A percentile compares a stretch with the other conserved stretches of the same genome.
phyloP scores from a whole-genome alignment of 352 stramenopile genomes.

The Globisporangium carolinianum region DNA sequence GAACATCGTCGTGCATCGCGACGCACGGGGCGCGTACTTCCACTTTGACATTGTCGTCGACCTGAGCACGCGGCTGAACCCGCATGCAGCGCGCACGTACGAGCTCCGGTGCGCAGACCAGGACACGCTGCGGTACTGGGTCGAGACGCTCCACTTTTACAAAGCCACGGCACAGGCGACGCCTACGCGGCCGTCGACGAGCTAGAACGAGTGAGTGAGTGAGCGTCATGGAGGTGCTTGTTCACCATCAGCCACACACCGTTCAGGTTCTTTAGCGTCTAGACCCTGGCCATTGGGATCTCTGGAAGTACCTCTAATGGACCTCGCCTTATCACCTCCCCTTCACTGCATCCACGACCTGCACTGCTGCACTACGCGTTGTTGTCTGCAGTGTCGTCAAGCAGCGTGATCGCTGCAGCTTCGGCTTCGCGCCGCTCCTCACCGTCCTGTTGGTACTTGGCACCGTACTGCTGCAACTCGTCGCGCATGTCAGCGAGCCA shows the following conservation, averaged over 20 bases:
- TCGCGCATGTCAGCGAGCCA: slow-evolving; percentile 60
- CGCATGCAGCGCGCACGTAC: slow-evolving; percentile 54
- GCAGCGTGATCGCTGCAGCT: slow-evolving; percentile 12
- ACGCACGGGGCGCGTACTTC: slow-evolving; percentile 31
- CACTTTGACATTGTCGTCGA: slow-evolving; percentile 69
- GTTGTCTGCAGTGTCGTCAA: slow-evolving; percentile 4
- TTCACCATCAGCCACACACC: too few relatives aligned
- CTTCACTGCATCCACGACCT: too few relatives aligned
- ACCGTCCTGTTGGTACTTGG: slow-evolving; percentile 26
- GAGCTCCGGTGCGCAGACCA: slow-evolving; percentile 57
- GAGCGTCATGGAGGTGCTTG: too few relatives aligned
- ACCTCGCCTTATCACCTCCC: too few relatives aligned
- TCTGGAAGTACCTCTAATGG: too few relatives aligned
- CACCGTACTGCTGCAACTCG: slow-evolving; percentile 55
- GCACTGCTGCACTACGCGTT: not conserved
- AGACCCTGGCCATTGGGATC: too few relatives aligned
- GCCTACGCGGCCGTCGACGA: slow-evolving; percentile 29
- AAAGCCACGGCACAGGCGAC: slow-evolving; percentile 39
- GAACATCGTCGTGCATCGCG: slow-evolving; percentile 42
- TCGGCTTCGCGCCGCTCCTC: slow-evolving; percentile 10
- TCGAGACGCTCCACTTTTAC: slow-evolving; percentile 65
- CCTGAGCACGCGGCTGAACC: slow-evolving; percentile 53
- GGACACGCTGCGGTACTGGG: slow-evolving; percentile 51
- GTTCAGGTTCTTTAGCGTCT: too few relatives aligned
- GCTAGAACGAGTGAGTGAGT: slow-evolving; percentile 5